Evolutionary conservation across 768 basidiomycete species (phyloP), one percentile per base, ranked within the genome.

Genomic region (Hypholoma fasciculare): DNA sequence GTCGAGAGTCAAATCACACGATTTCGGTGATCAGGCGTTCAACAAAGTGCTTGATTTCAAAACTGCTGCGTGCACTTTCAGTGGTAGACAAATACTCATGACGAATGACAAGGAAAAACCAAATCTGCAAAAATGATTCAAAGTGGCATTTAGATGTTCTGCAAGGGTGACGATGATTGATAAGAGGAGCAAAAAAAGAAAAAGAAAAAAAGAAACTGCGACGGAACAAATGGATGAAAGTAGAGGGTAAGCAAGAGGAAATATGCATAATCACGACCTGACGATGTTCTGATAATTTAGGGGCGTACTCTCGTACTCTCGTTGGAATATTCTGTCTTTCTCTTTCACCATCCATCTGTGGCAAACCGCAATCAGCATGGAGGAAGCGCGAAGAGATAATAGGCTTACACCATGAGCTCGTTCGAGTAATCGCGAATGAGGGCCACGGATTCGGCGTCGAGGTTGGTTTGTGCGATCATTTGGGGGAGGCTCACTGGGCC

Each of bases 371-470:
- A 20, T 34, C 26, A 42, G 53, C 34, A 44, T 44, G 43, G 26
- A 36, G 19, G 23, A 39, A 17, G 27, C 36, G 37, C 11, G 49
- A 38, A 9, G 54, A 59, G 27, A 49, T 43, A 27, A 1, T 4
- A 13, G 6, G 73, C 79, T 36, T 64, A 97, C 95, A 74, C 72
- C 65, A 98, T 79, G 58, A 99, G 76, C 69, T 97, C 94, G 58
- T 91, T 90, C 60, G 93, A 87, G 71, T 98, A 94, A 64, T 98
- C 96, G 60, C 89, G 78, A 13, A 99, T 83, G 7, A 97, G 77
- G 20, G 74, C 75, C 17, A 96, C 88, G 12, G 91, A 92, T 68
- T 96, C 95, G 2, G 85, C 76, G 67, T 99, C 96, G 80, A 98
- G 87, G n/a, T 84, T 86, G 13, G 96, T 94, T 61, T 83, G 87